These are phyloP conservation scores for Darksidea phi DNA, from an alignment of 495 filamentous ascomycete species.

Conservation along the genomic window DNA sequence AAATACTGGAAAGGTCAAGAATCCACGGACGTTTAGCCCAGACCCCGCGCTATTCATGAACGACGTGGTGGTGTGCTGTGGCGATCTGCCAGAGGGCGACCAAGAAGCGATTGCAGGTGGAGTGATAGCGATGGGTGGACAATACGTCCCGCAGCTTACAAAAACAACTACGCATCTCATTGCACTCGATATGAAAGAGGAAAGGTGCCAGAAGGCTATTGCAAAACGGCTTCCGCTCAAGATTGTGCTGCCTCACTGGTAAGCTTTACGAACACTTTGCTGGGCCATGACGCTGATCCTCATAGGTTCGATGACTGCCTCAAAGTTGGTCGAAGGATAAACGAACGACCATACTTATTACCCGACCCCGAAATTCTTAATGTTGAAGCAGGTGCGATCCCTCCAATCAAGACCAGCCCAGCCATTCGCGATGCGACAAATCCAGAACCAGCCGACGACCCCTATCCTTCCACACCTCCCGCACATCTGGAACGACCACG, in stretches of 20 bases:
- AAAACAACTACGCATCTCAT: slow-evolving; percentile 84
- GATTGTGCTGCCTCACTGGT: slow-evolving; percentile 96
- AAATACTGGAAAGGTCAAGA: slow-evolving; percentile 65
- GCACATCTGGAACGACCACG: slow-evolving; percentile 32
- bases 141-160: slow-evolving; percentile 66
- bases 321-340: slow-evolving; percentile 81
- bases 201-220: slow-evolving; percentile 65
- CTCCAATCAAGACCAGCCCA: slow-evolving; percentile 50
- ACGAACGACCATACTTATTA: slow-evolving; percentile 81
- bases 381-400: slow-evolving; percentile 42
- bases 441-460: slow-evolving; percentile 57
- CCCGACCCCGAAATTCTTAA: slow-evolving; percentile 77
- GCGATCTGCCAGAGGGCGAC: slow-evolving; percentile 80
- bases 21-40: slow-evolving; percentile 79
- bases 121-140: slow-evolving; percentile 83
- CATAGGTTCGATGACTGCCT: slow-evolving; percentile 93
- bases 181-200: slow-evolving; percentile 70
- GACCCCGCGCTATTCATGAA: slow-evolving; percentile 90
- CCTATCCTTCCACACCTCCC: slow-evolving; percentile 35
- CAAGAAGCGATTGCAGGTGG: slow-evolving; percentile 90
- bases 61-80: slow-evolving; percentile 64
- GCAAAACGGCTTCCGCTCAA: slow-evolving; percentile 67
- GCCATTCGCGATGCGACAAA: slow-evolving; percentile 73
- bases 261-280: slow-evolving; percentile 31
- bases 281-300: slow-evolving; percentile 6